Evolutionary conservation across 768 basidiomycete species (phyloP).

Genomic region (Cyclocybe aegerita): DNA sequence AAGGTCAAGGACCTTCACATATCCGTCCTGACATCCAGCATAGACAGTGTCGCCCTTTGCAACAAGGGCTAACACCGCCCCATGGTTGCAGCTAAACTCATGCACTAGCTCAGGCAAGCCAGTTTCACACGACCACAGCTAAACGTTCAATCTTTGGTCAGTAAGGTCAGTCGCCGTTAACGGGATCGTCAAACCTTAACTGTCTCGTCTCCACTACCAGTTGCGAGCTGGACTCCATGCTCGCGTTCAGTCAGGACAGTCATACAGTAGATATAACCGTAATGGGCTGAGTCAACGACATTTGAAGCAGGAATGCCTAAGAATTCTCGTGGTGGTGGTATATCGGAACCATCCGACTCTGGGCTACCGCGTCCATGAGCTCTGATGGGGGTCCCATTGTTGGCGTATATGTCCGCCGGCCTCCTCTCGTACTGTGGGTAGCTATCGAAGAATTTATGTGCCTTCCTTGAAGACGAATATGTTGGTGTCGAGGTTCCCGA

Average conservation of each 20-base stretch:
- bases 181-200: constrained; percentile 59
- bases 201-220: constrained; percentile 88
- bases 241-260: constrained; percentile 28
- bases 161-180: neutral
- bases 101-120: constrained; percentile 46
- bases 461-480: constrained; percentile 38
- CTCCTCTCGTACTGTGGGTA: constrained; percentile 72
- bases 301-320: constrained; percentile 65
- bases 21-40: constrained; percentile 93
- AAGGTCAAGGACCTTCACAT: constrained; percentile 87
- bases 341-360: constrained; percentile 28
- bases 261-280: constrained; percentile 92
- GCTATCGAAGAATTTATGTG: constrained; percentile 91
- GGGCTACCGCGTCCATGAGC: constrained; percentile 27
- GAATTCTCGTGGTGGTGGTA: constrained; percentile 32
- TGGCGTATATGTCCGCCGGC: constrained; percentile 68
- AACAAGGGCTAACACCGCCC: constrained; percentile 82
- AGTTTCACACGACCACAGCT: constrained; percentile 71
- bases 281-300: constrained; percentile 88
- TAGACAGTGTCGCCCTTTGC: constrained; percentile 78
- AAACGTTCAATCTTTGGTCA: neutral
- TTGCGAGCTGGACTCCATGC: constrained; percentile 54
- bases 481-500: constrained; percentile 40
- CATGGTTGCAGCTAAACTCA: constrained; percentile 69
- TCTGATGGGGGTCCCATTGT: constrained; percentile 40